Evolutionary conservation across 495 filamentous ascomycete genomes (phyloP).

Genomic region (Daldinia concentrica): DNA sequence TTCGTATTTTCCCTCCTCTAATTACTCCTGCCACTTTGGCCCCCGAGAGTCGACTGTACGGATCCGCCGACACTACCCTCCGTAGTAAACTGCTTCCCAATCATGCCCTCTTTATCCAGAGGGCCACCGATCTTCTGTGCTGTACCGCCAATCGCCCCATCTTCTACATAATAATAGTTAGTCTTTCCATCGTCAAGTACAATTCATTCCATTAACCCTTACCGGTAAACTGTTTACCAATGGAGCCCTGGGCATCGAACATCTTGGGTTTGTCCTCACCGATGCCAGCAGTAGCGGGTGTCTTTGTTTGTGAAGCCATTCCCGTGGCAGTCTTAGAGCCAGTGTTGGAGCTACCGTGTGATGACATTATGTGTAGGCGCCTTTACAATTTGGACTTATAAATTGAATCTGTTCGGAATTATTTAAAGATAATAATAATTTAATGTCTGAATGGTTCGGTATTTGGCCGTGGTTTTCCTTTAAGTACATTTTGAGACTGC

Average conservation of each 20-base stretch:
- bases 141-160: slow-evolving; percentile 55
- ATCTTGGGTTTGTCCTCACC: slow-evolving; percentile 46
- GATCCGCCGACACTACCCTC: slow-evolving; percentile 53
- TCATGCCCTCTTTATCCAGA: slow-evolving; percentile 53
- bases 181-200: neutral
- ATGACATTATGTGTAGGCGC: slow-evolving; percentile 33
- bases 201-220: neutral
- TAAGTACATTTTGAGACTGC: neutral
- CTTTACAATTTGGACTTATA: neutral
- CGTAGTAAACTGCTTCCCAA: slow-evolving; percentile 57
- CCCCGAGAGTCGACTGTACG: slow-evolving; percentile 56
- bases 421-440: neutral
- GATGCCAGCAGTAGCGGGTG: slow-evolving; percentile 40
- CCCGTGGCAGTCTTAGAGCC: slow-evolving; percentile 40
- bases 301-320: slow-evolving; percentile 39
- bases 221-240: slow-evolving; percentile 53
- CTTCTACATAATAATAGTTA: slow-evolving; percentile 43
- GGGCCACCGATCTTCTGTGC: slow-evolving; percentile 61
- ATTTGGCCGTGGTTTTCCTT: neutral
- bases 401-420: neutral
- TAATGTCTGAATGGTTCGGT: neutral
- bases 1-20: slow-evolving; percentile 4
- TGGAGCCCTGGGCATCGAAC: slow-evolving; percentile 47
- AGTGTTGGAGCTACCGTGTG: slow-evolving; percentile 43
- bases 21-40: slow-evolving; percentile 48